A percentile compares a stretch with the other conserved stretches of the same genome.
These are phyloP conservation scores for Bruguiera parviflora DNA, from an alignment of 345 rosid genomes.

Conservation along the genomic window DNA sequence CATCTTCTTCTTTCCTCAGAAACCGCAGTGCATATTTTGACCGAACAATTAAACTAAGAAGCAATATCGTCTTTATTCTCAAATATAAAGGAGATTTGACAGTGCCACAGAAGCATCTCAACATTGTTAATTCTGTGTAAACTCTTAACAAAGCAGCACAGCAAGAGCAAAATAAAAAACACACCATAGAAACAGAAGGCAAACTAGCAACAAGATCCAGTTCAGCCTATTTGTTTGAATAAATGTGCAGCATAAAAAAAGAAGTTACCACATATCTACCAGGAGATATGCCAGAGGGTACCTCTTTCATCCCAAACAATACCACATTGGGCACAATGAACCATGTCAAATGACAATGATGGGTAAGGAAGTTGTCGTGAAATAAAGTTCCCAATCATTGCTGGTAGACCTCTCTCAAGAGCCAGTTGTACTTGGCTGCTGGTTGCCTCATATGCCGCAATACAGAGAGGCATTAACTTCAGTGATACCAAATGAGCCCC, in stretches of 20 bases:
- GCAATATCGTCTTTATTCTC: neutral
- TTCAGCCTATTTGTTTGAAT: neutral
- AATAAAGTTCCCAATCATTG: conserved; percentile 84
- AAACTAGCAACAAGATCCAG: conserved; percentile 7
- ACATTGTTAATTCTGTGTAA: neutral
- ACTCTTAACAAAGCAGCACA: neutral
- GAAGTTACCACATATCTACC: neutral
- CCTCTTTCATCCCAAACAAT: conserved; percentile 89
- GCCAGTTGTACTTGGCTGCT: conserved; percentile 98
- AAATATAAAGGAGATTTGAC: neutral
- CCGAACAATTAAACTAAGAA: neutral
- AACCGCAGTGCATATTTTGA: neutral
- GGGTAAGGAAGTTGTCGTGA: conserved; percentile 90
- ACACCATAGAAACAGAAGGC: neutral
- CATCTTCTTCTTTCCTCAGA: neutral
- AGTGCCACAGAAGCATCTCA: neutral
- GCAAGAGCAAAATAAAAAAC: neutral
- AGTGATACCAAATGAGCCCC: conserved; percentile 88
- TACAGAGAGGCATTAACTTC: conserved; percentile 77
- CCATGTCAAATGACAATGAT: conserved; percentile 80
- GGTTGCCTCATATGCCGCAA: conserved; percentile 86
- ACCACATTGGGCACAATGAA: conserved; percentile 97
- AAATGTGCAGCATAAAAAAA: neutral
- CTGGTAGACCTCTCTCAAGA: conserved; percentile 98
- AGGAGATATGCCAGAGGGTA: conserved; percentile 22